Percentiles rank a stretch among this genome's conserved stretches.
Evolutionary conservation across 345 rosid genomes (phyloP).

Genomic region (Brassica nigra): DNA sequence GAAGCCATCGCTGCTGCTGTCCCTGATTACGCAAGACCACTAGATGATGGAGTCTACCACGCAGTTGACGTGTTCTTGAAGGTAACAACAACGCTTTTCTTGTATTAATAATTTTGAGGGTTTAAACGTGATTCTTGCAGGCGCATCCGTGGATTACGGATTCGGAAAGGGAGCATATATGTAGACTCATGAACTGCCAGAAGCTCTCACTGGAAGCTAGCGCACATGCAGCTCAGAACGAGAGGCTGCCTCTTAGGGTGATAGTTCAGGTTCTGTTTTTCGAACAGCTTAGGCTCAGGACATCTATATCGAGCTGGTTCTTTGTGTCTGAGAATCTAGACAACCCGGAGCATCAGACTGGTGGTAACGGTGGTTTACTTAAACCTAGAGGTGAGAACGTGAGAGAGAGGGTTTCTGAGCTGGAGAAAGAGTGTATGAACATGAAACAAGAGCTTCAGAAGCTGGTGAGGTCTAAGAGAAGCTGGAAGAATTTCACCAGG

Average conservation of each 20-base stretch:
- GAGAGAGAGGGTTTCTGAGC: conserved; percentile 63
- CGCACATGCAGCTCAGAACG: conserved; percentile 87
- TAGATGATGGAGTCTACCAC: conserved; percentile 73
- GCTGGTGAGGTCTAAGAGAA: conserved; percentile 52
- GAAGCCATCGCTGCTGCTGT: conserved; percentile 62
- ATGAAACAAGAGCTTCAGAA: conserved; percentile 73
- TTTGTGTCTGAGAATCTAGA: conserved; percentile 66
- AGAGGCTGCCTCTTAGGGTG: conserved; percentile 76
- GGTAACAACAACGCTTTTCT: conserved; percentile 42
- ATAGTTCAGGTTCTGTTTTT: conserved; percentile 79
- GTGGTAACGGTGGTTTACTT: conserved; percentile 31
- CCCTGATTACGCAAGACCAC: conserved; percentile 69
- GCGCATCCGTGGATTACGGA: conserved; percentile 84
- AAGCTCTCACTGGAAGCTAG: conserved; percentile 84
- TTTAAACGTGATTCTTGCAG: conserved; percentile 37
- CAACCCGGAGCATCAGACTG: conserved; percentile 47
- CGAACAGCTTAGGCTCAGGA: conserved; percentile 73
- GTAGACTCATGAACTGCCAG: conserved; percentile 82
- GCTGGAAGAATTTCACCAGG: conserved; percentile 62
- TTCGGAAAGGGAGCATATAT: conserved; percentile 69
- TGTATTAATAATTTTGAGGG: neutral
- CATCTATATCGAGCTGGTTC: conserved; percentile 75
- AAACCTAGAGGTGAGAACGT: conserved; percentile 40
- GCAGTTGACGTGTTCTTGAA: conserved; percentile 74
- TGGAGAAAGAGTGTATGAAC: conserved; percentile 65